Evolutionary conservation across 2,329 filamentous ascomycete species (phyloP).

Genomic region (Aspergillus neoniger): DNA sequence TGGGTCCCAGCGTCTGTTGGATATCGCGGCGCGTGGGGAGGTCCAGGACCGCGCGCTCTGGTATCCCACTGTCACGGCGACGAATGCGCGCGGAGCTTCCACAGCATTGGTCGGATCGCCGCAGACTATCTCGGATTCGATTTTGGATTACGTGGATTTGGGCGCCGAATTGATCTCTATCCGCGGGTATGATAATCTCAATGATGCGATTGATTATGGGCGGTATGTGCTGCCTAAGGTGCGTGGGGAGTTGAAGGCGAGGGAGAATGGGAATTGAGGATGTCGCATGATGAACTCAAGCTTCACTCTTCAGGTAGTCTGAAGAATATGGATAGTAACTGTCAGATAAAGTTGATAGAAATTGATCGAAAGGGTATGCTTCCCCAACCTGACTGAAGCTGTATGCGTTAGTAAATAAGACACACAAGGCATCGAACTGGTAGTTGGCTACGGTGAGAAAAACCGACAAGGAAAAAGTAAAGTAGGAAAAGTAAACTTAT

Average conservation of each 20-base stretch:
- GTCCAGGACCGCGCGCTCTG: constrained; percentile 64
- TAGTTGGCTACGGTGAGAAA: no score
- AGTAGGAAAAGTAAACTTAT: no score
- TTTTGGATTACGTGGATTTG: constrained; percentile 60
- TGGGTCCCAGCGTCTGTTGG: constrained; percentile 60
- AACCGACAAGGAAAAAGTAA: no score
- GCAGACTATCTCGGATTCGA: constrained; percentile 56
- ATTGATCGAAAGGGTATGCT: no score
- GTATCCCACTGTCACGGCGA: constrained; percentile 65
- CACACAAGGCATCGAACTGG: no score
- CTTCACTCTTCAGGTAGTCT: no score
- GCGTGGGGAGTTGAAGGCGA: constrained; percentile 29
- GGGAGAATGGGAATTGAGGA: background rate
- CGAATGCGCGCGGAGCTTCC: constrained; percentile 60
- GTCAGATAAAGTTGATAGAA: no score
- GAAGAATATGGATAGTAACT: no score
- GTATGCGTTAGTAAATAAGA: no score
- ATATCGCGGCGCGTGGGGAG: constrained; percentile 56
- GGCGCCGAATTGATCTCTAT: constrained; percentile 62
- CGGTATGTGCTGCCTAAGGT: constrained; percentile 57
- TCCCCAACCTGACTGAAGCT: no score
- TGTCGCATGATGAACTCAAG: background rate
- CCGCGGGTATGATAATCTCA: constrained; percentile 62
- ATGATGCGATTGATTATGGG: constrained; percentile 62
- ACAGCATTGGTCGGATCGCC: constrained; percentile 60